Conservation (phyloP, 1,284 basidiomycete genomes). For the Melampsora abietis-canadensis region DNA sequence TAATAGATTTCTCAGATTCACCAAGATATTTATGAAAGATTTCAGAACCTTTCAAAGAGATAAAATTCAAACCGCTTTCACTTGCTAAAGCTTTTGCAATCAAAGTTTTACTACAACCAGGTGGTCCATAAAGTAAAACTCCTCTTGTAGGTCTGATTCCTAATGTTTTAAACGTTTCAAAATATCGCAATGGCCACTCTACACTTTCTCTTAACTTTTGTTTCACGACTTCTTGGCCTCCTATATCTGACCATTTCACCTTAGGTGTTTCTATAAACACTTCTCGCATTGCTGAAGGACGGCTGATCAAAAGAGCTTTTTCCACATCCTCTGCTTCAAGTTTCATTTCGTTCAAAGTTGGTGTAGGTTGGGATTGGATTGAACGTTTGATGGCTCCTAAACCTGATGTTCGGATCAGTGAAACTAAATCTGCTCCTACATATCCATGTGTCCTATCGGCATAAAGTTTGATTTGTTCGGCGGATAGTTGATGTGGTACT, state of each 20-base stretch:
- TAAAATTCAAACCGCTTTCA: constrained; percentile 92
- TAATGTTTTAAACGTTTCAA: constrained; percentile 76
- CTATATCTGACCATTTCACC: constrained; percentile 81
- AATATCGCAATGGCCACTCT: constrained; percentile 89
- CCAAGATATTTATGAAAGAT: constrained; percentile 95
- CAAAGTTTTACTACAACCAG: constrained; percentile 94
- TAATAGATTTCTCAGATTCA: constrained; percentile 88
- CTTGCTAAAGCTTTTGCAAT: constrained; percentile 89
- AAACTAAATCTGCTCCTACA: constrained; percentile 90
- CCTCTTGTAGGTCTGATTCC: constrained; percentile 87
- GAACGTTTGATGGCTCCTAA: constrained; percentile 78
- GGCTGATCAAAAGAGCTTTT: constrained; percentile 69
- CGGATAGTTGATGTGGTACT: constrained; percentile 70
- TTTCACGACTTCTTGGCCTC: constrained; percentile 75
- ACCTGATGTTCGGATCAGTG: constrained; percentile 88
- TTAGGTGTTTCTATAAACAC: constrained; percentile 81
- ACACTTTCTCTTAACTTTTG: constrained; percentile 80
- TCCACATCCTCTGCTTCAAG: constrained; percentile 61
- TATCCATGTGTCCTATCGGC: constrained; percentile 87
- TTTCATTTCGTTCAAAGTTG: background rate
- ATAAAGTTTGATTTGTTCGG: constrained; percentile 62
- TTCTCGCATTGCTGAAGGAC: constrained; percentile 91
- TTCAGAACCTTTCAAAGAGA: constrained; percentile 97
- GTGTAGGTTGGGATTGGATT: background rate
- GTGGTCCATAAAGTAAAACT: constrained; percentile 90